Conservation (phyloP, 495 filamentous ascomycete species). For the Bombardia bombarda region DNA sequence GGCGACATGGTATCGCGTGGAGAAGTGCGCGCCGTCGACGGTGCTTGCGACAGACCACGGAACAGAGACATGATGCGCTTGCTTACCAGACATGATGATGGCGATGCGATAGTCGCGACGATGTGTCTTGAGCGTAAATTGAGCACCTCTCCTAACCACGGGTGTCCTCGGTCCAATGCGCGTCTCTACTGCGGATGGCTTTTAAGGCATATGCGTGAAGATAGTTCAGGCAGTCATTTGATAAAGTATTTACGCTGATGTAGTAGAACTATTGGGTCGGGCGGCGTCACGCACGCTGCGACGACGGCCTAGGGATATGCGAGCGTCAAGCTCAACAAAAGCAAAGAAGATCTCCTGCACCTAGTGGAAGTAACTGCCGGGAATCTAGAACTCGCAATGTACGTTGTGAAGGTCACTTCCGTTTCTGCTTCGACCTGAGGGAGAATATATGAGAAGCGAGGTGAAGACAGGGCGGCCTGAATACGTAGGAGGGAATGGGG, state of each 20-base stretch:
- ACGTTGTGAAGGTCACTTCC: no score
- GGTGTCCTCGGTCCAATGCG: background rate
- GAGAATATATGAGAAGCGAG: no score
- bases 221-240: constrained; percentile 23
- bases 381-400: no score
- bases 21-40: constrained; percentile 1
- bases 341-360: no score
- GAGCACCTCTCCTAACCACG: background rate
- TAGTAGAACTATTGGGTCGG: constrained; percentile 11
- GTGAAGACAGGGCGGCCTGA: no score
- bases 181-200: constrained; percentile 22
- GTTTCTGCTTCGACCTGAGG: no score
- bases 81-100: constrained; percentile 31
- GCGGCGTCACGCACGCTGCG: no score
- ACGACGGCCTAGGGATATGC: no score
- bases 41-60: constrained; percentile 3
- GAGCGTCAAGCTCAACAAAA: constrained; percentile 1
- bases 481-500: no score
- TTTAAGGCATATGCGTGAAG: constrained; percentile 23
- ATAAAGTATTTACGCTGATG: constrained; percentile 19
- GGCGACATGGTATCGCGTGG: background rate
- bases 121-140: no score
- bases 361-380: no score
- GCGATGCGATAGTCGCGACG: no score
- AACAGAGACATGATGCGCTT: constrained; percentile 3